Conservation (phyloP, 495 filamentous ascomycete species). For the Parmelia sp. region DNA sequence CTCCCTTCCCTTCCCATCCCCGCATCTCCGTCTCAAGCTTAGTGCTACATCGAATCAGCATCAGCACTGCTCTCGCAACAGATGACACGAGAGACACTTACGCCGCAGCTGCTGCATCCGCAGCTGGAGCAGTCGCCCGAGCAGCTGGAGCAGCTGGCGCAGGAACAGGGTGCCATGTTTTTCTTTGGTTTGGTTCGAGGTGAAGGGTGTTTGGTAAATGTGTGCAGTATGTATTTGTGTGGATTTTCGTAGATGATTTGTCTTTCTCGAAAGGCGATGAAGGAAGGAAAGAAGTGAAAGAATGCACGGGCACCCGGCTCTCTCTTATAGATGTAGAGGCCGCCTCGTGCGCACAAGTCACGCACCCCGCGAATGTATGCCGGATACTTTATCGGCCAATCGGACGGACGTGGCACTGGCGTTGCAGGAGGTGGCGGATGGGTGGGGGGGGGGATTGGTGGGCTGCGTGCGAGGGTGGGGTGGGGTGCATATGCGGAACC, state of each 20-base stretch:
- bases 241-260: too few relatives aligned
- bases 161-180: slow-evolving; percentile 22
- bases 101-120: slow-evolving; percentile 24
- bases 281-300: too few relatives aligned
- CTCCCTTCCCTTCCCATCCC: neutral
- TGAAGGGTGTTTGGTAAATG: neutral
- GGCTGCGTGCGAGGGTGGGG: too few relatives aligned
- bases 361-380: too few relatives aligned
- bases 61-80: neutral
- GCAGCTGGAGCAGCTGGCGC: slow-evolving; percentile 16
- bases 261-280: too few relatives aligned
- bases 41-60: neutral
- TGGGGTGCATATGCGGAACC: slow-evolving; percentile 2
- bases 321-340: too few relatives aligned
- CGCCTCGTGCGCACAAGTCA: too few relatives aligned
- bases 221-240: neutral
- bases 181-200: neutral
- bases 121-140: slow-evolving; percentile 18
- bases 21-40: neutral
- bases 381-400: too few relatives aligned
- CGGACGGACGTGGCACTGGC: too few relatives aligned
- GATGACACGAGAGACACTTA: too few relatives aligned
- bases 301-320: too few relatives aligned
- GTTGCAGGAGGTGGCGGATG: too few relatives aligned
- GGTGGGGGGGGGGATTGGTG: neutral